phyloP scores from a whole-genome alignment of 139 green algal species.

The Chlorella sp. region DNA sequence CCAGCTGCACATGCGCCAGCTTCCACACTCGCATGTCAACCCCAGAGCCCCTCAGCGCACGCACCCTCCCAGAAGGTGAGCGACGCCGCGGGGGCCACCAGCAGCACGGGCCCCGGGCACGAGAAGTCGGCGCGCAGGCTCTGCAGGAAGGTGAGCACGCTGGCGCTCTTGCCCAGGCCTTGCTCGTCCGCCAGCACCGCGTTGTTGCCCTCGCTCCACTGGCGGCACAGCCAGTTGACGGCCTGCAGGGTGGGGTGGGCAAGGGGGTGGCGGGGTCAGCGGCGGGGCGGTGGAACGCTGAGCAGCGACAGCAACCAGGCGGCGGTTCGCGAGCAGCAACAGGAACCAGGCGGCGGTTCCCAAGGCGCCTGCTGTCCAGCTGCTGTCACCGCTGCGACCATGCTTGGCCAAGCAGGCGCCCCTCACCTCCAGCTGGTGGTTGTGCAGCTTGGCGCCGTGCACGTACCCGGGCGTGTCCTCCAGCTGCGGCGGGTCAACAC shows the following conservation, averaged over 20 bases:
- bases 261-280: neutral
- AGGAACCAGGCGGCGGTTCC: no score
- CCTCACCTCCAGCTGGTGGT: slow-evolving; percentile 73
- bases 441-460: slow-evolving; percentile 53
- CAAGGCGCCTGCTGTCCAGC: no score
- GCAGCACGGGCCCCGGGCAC: slow-evolving; percentile 58
- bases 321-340: no score
- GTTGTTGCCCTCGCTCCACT: slow-evolving; percentile 59
- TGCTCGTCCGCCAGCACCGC: slow-evolving; percentile 77
- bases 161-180: slow-evolving; percentile 81
- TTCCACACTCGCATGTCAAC: neutral
- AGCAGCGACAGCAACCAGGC: no score
- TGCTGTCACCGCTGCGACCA: no score
- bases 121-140: slow-evolving; percentile 63
- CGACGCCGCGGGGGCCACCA: slow-evolving; percentile 62
- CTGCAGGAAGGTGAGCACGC: slow-evolving; percentile 65
- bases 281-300: neutral
- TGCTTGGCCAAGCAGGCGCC: no score
- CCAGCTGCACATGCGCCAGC: neutral
- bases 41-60: neutral
- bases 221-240: slow-evolving; percentile 70
- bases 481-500: no score
- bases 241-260: slow-evolving; percentile 28
- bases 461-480: slow-evolving; percentile 27
- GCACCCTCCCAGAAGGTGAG: slow-evolving; percentile 77